These are phyloP conservation scores for Aspergillus cavernicola DNA, from an alignment of 495 filamentous ascomycete species.

Conservation along the genomic window DNA sequence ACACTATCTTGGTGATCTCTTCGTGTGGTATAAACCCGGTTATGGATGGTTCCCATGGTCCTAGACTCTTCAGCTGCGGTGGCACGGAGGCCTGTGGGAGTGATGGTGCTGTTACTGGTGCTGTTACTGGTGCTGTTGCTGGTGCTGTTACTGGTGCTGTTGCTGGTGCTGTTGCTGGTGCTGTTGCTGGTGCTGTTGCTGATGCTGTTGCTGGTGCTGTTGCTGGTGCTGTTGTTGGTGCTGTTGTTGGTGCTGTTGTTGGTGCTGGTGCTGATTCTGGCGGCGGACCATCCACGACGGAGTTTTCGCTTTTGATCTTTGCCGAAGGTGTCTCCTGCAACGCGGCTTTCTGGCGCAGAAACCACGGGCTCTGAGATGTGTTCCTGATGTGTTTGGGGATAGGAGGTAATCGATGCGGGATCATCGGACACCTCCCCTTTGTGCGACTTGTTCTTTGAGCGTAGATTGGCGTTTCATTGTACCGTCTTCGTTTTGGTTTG, in stretches of 20 bases:
- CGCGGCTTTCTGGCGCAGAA: constrained; percentile 24
- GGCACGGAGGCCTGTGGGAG: constrained; percentile 9
- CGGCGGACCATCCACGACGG: constrained; percentile 9
- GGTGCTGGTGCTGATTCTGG: background rate
- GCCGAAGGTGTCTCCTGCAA: constrained; percentile 17
- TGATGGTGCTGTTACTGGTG: too few relatives aligned
- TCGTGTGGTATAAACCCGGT: constrained; percentile 61
- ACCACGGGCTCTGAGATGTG: constrained; percentile 23
- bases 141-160: too few relatives aligned
- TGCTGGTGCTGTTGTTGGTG: too few relatives aligned
- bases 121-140: too few relatives aligned
- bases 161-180: too few relatives aligned
- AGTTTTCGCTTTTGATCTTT: constrained; percentile 10
- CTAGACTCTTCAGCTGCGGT: constrained; percentile 37
- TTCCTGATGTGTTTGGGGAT: constrained; percentile 34
- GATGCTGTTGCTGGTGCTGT: too few relatives aligned
- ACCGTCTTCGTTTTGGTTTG: constrained; percentile 37
- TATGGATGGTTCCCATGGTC: constrained; percentile 73
- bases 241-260: too few relatives aligned
- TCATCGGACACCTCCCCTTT: constrained; percentile 35
- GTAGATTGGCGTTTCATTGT: constrained; percentile 45
- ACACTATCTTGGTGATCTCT: constrained; percentile 61
- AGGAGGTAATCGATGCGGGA: constrained; percentile 32
- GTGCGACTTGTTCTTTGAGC: constrained; percentile 39
- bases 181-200: too few relatives aligned